Conservation (phyloP, 2,329 filamentous ascomycete species). For the Raffaelea albimanens region DNA sequence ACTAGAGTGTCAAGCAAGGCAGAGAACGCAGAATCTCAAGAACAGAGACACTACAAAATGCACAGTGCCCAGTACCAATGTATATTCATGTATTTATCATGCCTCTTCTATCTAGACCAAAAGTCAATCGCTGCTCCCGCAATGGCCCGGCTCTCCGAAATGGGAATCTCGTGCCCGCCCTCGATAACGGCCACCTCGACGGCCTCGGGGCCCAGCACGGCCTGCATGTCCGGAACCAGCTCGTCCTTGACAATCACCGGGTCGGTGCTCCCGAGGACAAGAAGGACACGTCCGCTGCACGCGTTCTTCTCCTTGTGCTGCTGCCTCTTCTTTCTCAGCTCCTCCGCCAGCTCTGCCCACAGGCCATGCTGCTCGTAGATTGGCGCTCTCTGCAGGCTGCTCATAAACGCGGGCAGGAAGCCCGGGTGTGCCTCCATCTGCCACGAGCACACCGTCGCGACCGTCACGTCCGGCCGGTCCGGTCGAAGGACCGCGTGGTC, state of each 20-base stretch:
- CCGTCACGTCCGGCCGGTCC: constrained; percentile 40
- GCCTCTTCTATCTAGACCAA: not conserved
- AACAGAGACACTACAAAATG: too few relatives aligned
- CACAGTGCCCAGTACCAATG: too few relatives aligned
- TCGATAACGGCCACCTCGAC: constrained; percentile 30
- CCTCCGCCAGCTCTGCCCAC: constrained; percentile 48
- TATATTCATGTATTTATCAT: too few relatives aligned
- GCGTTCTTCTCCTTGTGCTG: constrained; percentile 14
- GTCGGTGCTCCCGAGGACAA: constrained; percentile 59
- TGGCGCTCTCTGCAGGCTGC: constrained; percentile 59
- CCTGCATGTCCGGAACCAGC: constrained; percentile 48
- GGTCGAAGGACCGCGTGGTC: constrained; percentile 41
- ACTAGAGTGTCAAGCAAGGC: too few relatives aligned
- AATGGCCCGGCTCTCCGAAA: constrained; percentile 4
- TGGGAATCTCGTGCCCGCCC: constrained; percentile 9
- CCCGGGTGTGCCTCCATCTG: constrained; percentile 58
- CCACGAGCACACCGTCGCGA: constrained; percentile 58
- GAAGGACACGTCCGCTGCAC: constrained; percentile 37
- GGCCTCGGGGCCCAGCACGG: constrained; percentile 31
- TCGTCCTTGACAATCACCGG: constrained; percentile 58
- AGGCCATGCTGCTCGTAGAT: constrained; percentile 53
- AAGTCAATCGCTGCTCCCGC: not conserved
- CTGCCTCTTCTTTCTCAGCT: constrained; percentile 32
- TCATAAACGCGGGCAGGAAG: constrained; percentile 62
- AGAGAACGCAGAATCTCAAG: too few relatives aligned